Evolutionary conservation across 1,284 basidiomycete genomes (phyloP).

Genomic region (Lentinula novae-zelandiae): DNA sequence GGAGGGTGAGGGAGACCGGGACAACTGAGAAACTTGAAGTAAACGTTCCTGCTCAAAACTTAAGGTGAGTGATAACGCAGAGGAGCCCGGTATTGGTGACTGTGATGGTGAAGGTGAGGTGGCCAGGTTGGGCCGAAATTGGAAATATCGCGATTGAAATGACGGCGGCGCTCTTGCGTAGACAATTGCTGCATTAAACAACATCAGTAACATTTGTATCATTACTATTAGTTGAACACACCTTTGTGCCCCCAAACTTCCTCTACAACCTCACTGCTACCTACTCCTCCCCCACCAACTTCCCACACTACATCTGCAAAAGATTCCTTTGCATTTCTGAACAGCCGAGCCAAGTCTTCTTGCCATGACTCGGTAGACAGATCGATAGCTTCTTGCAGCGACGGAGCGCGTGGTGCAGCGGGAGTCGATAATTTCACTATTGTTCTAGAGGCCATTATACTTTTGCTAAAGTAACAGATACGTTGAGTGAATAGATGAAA

Average conservation of each 20-base stretch:
- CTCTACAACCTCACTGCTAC: constrained; percentile 28
- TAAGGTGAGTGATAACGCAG: constrained; percentile 55
- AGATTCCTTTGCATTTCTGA: constrained; percentile 75
- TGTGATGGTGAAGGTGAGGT: constrained; percentile 45
- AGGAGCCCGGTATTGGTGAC: constrained; percentile 44
- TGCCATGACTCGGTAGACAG: constrained; percentile 57
- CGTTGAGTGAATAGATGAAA: not conserved
- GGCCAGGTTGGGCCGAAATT: constrained; percentile 54
- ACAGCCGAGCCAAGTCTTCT: constrained; percentile 70
- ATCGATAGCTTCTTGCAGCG: constrained; percentile 8
- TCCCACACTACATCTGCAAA: constrained; percentile 96
- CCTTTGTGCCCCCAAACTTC: constrained; percentile 91
- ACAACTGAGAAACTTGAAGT: constrained; percentile 27
- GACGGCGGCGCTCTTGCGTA: constrained; percentile 89
- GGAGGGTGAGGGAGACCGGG: constrained; percentile 30
- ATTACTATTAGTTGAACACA: constrained; percentile 25
- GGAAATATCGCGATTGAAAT: constrained; percentile 84
- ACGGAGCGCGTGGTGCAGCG: not conserved
- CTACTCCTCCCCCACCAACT: constrained; percentile 41
- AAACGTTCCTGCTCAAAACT: constrained; percentile 34
- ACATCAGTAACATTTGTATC: not conserved
- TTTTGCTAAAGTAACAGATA: not conserved
- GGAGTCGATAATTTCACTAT: not conserved
- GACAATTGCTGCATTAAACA: constrained; percentile 66
- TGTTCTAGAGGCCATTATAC: not conserved